Conservation (phyloP, 148 eudicot species). For the Cornus kousa region DNA sequence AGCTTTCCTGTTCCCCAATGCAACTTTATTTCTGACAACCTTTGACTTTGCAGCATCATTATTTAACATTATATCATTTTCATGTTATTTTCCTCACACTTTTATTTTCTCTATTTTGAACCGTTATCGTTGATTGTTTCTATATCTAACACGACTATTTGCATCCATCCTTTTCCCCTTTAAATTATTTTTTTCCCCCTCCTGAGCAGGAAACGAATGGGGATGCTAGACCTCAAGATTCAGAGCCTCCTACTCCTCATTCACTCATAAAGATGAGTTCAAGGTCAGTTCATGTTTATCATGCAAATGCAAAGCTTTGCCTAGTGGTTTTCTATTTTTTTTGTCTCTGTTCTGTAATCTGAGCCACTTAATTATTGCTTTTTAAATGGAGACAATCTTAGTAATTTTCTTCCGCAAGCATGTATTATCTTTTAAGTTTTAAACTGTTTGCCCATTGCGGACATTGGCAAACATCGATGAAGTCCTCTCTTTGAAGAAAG, state of each 20-base stretch:
- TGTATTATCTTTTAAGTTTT: neutral
- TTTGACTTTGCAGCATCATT: neutral
- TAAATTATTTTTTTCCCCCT: neutral
- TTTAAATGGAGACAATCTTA: neutral
- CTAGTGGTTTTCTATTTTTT: neutral
- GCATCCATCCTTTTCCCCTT: conserved; percentile 9
- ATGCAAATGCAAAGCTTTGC: neutral
- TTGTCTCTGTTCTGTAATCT: neutral
- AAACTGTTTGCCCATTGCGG: neutral
- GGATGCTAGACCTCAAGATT: conserved; percentile 64
- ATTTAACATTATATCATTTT: neutral
- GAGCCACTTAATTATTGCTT: neutral
- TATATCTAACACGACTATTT: neutral
- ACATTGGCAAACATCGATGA: neutral
- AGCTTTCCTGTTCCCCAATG: neutral
- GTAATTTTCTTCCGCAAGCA: neutral
- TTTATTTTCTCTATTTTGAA: neutral
- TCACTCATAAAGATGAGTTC: conserved; percentile 64
- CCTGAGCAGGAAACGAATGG: conserved; percentile 66
- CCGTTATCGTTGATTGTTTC: neutral
- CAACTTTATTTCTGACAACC: neutral
- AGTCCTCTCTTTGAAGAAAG: neutral
- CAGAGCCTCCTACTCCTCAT: conserved; percentile 75
- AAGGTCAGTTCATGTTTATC: conserved; percentile 45
- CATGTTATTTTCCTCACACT: conserved; percentile 5